Evolutionary conservation across 306 rosid species (phyloP), one percentile per base, ranked within the genome.

Genomic region (Astragalus membranaceus): DNA sequence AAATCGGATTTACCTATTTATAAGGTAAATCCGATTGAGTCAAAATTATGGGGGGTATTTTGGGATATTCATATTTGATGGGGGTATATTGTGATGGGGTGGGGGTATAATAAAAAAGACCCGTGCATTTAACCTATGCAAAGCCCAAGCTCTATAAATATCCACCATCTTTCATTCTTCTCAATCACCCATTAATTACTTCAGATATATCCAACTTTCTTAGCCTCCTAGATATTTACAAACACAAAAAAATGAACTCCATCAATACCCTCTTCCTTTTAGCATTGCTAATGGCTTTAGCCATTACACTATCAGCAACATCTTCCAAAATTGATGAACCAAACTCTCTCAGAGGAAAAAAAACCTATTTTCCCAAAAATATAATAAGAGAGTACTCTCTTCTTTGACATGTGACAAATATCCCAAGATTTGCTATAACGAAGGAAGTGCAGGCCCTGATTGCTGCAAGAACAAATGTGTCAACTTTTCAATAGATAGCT

Each of bases 281-380:
- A 13, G 64, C 85, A 55, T 36, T 85, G 17, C 60, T 83, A 6
- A 65, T 78, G 89, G 87, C 70, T 59, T 64, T 69, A n/a, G 87
- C 78, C 64, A 58, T 72, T 50, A 58, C 73, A 69, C 60, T 80
- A 50, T 73, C 78, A 46, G 64, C 78, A 17, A 39, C 64, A 65
- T 44, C 64, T 23, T 47, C 17, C 0, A 35, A 47, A 54, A 53
- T 10, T 47, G 58, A 66, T 35, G 50, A 59, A 49, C 11, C 61
- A 6, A 46, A 62, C 5, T 56, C 79, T 37, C 64, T 77, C 3
- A 26, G 78, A 29, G 88, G 84, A 61, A 64, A 32, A 65, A 79
- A 2, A 70, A 78, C 3, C 70, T 89, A 44, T 85, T 81, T 14
- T 13, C 82, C 17, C 43, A 60, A 35, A 75, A 6, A 53, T 9